Evolutionary conservation across 169 alveolate genomes (phyloP).

Genomic region (Plasmodium gonderi): DNA sequence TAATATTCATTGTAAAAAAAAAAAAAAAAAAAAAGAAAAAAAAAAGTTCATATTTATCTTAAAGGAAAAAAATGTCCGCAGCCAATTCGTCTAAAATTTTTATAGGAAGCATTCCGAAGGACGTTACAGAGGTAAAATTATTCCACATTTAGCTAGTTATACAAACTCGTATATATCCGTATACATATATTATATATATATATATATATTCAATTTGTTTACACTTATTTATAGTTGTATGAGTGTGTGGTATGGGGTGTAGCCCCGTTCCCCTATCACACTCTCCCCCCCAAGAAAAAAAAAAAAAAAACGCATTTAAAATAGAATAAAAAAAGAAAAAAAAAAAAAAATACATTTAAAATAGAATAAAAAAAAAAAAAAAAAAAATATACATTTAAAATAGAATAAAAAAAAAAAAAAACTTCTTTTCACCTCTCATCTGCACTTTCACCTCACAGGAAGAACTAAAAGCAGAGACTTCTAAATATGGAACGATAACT

Average conservation of each 20-base stretch:
- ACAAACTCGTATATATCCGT: background rate
- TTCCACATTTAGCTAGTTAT: background rate
- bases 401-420: background rate
- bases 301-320: too few relatives aligned
- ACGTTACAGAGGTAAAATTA: slow-evolving; percentile 78
- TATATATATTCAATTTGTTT: too few relatives aligned
- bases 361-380: background rate
- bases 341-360: too few relatives aligned
- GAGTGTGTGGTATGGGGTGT: too few relatives aligned
- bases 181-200: background rate
- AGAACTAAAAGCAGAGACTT: slow-evolving; percentile 72
- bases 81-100: slow-evolving; percentile 76
- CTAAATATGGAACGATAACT: slow-evolving; percentile 78
- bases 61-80: slow-evolving; percentile 30
- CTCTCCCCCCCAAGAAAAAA: too few relatives aligned
- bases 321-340: too few relatives aligned
- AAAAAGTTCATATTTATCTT: too few relatives aligned
- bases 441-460: slow-evolving; percentile 73
- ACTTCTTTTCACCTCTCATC: background rate
- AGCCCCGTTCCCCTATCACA: too few relatives aligned
- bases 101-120: slow-evolving; percentile 82
- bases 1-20: too few relatives aligned
- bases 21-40: background rate
- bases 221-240: too few relatives aligned
- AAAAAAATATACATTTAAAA: too few relatives aligned